Percentiles rank a stretch among this genome's conserved stretches.
These are phyloP conservation scores for Onygenales sp. DNA, from an alignment of 2,329 filamentous ascomycete genomes.

Conservation along the genomic window DNA sequence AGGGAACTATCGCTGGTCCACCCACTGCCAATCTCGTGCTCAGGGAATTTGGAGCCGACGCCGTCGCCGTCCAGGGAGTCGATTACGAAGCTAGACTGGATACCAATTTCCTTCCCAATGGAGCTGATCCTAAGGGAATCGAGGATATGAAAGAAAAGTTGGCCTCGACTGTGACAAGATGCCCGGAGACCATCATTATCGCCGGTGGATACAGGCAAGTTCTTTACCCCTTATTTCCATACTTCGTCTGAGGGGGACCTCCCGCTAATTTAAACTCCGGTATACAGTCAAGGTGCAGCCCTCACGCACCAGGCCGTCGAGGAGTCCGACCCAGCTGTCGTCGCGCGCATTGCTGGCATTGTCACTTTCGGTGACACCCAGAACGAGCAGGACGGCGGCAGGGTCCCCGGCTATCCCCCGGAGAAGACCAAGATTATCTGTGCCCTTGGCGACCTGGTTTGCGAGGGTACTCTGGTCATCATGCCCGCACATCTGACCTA, in stretches of 20 bases:
- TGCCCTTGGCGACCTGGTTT: conserved; percentile 40
- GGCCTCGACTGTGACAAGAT: conserved; percentile 8
- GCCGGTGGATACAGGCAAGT: conserved; percentile 11
- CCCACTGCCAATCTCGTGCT: conserved; percentile 21
- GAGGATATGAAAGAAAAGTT: conserved; percentile 8
- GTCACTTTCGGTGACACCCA: conserved; percentile 37
- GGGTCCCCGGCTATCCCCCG: conserved; percentile 32
- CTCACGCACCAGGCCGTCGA: conserved; percentile 27
- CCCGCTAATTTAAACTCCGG: conserved; percentile 5
- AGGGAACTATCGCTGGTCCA: conserved; percentile 25
- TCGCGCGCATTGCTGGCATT: conserved; percentile 27
- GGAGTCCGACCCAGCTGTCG: conserved; percentile 14
- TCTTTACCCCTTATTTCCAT: neutral
- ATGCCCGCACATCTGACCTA: conserved; percentile 32
- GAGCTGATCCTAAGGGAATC: conserved; percentile 7
- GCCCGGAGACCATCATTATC: conserved; percentile 9
- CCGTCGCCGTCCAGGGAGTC: conserved; percentile 11
- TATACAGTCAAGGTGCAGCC: conserved; percentile 27
- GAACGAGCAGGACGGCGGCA: conserved; percentile 27
- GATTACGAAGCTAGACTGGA: conserved; percentile 8
- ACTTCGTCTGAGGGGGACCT: conserved; percentile 12
- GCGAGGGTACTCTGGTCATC: conserved; percentile 35
- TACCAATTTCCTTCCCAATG: conserved; percentile 8
- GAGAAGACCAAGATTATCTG: conserved; percentile 40
- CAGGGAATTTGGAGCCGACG: neutral